Percentiles rank a stretch among this genome's conserved stretches.
Evolutionary conservation across 257 asterid species (phyloP).

Genomic region (Nicotiana obtusifolia): DNA sequence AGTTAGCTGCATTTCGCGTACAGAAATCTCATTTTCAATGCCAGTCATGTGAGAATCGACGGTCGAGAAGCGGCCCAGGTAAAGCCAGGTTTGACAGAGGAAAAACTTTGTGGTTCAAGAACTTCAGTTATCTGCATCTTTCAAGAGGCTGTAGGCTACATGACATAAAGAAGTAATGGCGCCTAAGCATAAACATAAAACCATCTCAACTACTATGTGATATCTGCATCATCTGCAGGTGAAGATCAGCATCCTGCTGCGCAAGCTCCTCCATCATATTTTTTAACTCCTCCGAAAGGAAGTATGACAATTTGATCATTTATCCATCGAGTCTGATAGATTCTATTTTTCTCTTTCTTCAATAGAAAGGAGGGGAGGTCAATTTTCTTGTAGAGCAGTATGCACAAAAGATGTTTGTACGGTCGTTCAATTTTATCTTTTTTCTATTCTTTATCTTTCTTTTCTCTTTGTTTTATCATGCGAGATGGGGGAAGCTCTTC

Average conservation of each 20-base stretch:
- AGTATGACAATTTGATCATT: too few relatives aligned
- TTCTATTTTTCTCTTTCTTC: too few relatives aligned
- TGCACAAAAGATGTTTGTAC: too few relatives aligned
- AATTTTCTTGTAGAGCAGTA: too few relatives aligned
- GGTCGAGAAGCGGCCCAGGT: too few relatives aligned
- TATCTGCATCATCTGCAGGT: conserved; percentile 57
- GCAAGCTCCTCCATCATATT: conserved; percentile 92
- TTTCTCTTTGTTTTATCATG: too few relatives aligned
- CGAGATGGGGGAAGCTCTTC: conserved; percentile 26
- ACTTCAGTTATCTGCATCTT: background rate
- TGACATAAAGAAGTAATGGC: background rate
- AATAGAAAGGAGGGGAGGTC: too few relatives aligned
- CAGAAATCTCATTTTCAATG: background rate
- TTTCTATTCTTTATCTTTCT: too few relatives aligned
- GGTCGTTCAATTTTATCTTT: too few relatives aligned
- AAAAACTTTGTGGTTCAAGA: conserved; percentile 2
- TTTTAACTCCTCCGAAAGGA: too few relatives aligned
- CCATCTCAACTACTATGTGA: background rate
- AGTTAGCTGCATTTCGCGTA: background rate
- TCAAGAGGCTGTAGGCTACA: background rate
- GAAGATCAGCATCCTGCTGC: conserved; percentile 87
- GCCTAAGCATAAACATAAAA: background rate
- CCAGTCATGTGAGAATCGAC: background rate
- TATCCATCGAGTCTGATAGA: too few relatives aligned
- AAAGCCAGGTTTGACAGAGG: background rate